Conservation (phyloP, 1,284 basidiomycete species). For the Phenoliferia sp. region DNA sequence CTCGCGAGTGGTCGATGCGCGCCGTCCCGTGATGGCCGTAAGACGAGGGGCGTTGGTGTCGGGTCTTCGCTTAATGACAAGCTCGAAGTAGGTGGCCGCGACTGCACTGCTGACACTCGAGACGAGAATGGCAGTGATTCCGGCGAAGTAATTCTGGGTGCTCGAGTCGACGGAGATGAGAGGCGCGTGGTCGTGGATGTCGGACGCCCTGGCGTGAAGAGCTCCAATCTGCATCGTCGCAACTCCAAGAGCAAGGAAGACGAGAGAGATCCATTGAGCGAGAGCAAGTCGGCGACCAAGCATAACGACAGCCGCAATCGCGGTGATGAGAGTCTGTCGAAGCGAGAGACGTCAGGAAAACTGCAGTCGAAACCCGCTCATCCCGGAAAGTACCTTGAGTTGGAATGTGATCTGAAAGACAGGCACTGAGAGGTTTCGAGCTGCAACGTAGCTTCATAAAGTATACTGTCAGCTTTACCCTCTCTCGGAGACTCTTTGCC, state of each 20-base stretch:
- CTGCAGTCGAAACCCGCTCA: background rate
- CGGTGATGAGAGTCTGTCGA: constrained; percentile 42
- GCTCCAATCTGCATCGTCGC: constrained; percentile 43
- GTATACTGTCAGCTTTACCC: too few species aligned
- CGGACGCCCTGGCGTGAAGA: constrained; percentile 19
- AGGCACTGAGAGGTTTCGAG: constrained; percentile 42
- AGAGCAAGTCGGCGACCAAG: constrained; percentile 40
- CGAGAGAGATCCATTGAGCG: constrained; percentile 42
- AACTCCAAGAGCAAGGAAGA: constrained; percentile 41
- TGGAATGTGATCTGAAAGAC: constrained; percentile 45
- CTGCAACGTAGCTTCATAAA: constrained; percentile 37
- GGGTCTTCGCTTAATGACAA: constrained; percentile 38
- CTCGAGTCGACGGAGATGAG: constrained; percentile 2
- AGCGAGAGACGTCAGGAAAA: background rate
- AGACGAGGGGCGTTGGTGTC: constrained; percentile 8
- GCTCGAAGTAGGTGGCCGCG: constrained; percentile 44
- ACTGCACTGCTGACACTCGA: constrained; percentile 44
- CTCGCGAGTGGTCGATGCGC: background rate
- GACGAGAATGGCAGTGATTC: constrained; percentile 41
- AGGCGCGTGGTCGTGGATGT: constrained; percentile 17
- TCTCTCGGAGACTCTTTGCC: too few species aligned
- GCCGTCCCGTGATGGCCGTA: constrained; percentile 1
- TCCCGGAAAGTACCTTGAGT: constrained; percentile 36
- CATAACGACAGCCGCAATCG: constrained; percentile 42
- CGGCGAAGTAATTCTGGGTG: constrained; percentile 39